Evolutionary conservation across 2,329 filamentous ascomycete species (phyloP).

Genomic region (Fusarium sp.): DNA sequence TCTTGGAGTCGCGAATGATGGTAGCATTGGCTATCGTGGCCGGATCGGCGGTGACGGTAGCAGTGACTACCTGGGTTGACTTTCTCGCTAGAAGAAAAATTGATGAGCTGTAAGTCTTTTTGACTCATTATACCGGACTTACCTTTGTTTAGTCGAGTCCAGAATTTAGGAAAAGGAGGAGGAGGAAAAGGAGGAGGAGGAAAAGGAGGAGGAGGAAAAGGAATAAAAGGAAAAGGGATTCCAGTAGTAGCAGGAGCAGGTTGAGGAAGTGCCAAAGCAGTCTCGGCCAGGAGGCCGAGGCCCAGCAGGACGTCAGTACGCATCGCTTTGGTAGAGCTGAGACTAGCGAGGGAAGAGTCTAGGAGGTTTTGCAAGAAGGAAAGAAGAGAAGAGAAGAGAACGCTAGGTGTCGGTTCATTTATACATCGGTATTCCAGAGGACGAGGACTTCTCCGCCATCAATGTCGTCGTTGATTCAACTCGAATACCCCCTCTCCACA

Average conservation of each 20-base stretch:
- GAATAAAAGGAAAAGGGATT: too few species aligned
- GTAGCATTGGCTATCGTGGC: background rate
- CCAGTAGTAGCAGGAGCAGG: too few species aligned
- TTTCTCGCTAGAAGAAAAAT: background rate
- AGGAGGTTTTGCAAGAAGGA: background rate
- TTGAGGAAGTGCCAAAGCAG: slow-evolving; percentile 16
- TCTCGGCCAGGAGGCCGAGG: slow-evolving; percentile 15
- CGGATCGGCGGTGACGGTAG: background rate
- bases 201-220: too few species aligned
- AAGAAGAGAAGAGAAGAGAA: background rate
- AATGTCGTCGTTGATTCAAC: background rate
- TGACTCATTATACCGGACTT: background rate
- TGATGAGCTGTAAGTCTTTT: background rate
- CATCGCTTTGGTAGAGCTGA: slow-evolving; percentile 10
- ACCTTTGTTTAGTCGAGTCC: too few species aligned
- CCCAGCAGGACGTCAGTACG: slow-evolving; percentile 1
- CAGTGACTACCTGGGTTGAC: background rate
- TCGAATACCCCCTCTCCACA: background rate
- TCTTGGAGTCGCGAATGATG: background rate
- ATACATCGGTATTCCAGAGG: background rate
- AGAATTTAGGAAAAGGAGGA: too few species aligned
- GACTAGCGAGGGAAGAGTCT: background rate
- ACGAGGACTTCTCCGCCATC: background rate
- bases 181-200: too few species aligned
- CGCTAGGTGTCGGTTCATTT: background rate